Evolutionary conservation across 2,329 filamentous ascomycete species (phyloP).

Genomic region (Cercospora sesami): DNA sequence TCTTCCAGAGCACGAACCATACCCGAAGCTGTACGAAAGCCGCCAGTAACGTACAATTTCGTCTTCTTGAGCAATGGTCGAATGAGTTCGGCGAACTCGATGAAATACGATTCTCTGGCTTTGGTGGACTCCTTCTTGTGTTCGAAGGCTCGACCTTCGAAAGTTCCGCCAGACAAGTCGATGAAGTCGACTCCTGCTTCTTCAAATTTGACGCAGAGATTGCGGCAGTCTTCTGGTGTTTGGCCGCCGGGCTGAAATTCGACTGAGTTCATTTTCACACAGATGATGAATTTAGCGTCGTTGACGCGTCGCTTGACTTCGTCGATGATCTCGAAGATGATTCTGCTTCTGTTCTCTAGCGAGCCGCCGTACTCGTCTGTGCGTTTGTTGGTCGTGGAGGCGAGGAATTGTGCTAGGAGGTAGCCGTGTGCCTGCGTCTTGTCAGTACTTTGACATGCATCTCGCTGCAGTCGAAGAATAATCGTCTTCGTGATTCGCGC

Average conservation of each 20-base stretch:
- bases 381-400: slow-evolving; percentile 44
- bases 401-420: slow-evolving; percentile 45
- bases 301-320: slow-evolving; percentile 32
- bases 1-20: slow-evolving; percentile 33
- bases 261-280: slow-evolving; percentile 37
- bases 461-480: neutral
- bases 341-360: slow-evolving; percentile 43
- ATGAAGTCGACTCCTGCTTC: slow-evolving; percentile 31
- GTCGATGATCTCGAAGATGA: slow-evolving; percentile 46
- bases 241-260: slow-evolving; percentile 36
- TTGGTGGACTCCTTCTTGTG: slow-evolving; percentile 37
- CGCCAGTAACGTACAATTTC: slow-evolving; percentile 37
- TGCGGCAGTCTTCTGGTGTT: slow-evolving; percentile 32
- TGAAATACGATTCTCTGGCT: slow-evolving; percentile 35
- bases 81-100: slow-evolving; percentile 37
- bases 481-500: neutral
- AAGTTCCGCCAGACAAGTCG: slow-evolving; percentile 35
- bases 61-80: slow-evolving; percentile 35
- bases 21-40: slow-evolving; percentile 35
- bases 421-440: slow-evolving; percentile 42
- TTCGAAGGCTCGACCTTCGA: slow-evolving; percentile 34
- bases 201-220: slow-evolving; percentile 32
- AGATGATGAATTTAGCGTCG: slow-evolving; percentile 34
- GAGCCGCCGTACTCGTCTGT: slow-evolving; percentile 47
- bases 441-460: neutral